Conservation (phyloP, 805 yeast genomes). For the Novakomyces olei region DNA sequence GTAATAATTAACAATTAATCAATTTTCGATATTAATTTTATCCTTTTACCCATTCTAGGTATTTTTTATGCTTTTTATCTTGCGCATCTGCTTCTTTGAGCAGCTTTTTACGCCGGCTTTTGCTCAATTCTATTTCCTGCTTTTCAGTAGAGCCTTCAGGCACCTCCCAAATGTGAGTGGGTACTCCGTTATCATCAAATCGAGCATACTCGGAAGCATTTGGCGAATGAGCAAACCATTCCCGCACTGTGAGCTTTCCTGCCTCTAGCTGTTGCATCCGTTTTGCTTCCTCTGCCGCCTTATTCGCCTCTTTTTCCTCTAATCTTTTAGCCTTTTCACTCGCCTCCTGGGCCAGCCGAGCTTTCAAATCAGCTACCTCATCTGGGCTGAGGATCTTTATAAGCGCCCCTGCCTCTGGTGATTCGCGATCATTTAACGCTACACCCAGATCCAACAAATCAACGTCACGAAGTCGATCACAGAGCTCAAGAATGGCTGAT, state of each 20-base stretch:
- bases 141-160: conserved; percentile 35
- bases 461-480: conserved; percentile 51
- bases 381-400: conserved; percentile 65
- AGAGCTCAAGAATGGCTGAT: conserved; percentile 35
- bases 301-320: conserved; percentile 22
- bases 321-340: conserved; percentile 33
- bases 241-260: too few species aligned
- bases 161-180: conserved; percentile 34
- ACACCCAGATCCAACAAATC: conserved; percentile 59
- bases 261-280: conserved; percentile 40
- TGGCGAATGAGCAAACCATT: too few species aligned
- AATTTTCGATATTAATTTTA: too few species aligned
- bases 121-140: conserved; percentile 33
- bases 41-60: conserved; percentile 10
- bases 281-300: conserved; percentile 24
- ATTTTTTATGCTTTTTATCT: conserved; percentile 59
- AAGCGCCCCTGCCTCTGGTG: conserved; percentile 25
- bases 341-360: conserved; percentile 14
- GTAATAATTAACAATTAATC: too few species aligned
- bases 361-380: conserved; percentile 33
- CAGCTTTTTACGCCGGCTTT: conserved; percentile 68
- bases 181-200: conserved; percentile 76
- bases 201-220: conserved; percentile 45
- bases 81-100: conserved; percentile 59
- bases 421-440: conserved; percentile 66